phyloP scores from a whole-genome alignment of 768 basidiomycete species.

The Pilatotrama ljubarskyi region DNA sequence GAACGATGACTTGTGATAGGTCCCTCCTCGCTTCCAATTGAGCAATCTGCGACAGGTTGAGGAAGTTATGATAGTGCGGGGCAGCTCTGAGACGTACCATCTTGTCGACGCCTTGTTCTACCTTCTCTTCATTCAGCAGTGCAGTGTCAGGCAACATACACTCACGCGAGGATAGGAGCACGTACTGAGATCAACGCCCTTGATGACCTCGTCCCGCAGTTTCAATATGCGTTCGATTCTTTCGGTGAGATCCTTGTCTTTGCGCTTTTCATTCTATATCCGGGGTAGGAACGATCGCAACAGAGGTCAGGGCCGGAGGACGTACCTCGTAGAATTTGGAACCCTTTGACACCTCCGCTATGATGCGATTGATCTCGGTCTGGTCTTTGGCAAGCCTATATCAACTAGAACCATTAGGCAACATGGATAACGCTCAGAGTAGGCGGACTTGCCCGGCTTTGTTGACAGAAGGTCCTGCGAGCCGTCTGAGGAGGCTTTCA shows the following conservation, averaged over 20 bases:
- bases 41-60: constrained; percentile 45
- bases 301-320: background rate
- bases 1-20: constrained; percentile 81
- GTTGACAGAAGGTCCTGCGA: constrained; percentile 85
- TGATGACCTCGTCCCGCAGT: constrained; percentile 57
- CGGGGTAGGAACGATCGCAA: no score
- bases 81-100: constrained; percentile 49
- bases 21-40: constrained; percentile 78
- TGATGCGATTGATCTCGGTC: constrained; percentile 82
- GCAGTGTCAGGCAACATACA: background rate
- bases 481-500: constrained; percentile 69
- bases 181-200: constrained; percentile 54
- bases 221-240: constrained; percentile 71
- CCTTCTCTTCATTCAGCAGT: constrained; percentile 37
- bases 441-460: constrained; percentile 74
- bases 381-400: constrained; percentile 69
- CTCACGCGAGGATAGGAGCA: constrained; percentile 25
- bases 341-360: constrained; percentile 89
- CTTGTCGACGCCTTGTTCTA: constrained; percentile 69
- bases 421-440: background rate
- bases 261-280: constrained; percentile 83
- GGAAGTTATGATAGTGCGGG: background rate
- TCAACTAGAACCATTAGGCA: background rate
- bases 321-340: constrained; percentile 88
- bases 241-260: constrained; percentile 81